phyloP scores from a whole-genome alignment of 2,329 filamentous ascomycete species.

The Xenosphaeropsis pyriputrescens region DNA sequence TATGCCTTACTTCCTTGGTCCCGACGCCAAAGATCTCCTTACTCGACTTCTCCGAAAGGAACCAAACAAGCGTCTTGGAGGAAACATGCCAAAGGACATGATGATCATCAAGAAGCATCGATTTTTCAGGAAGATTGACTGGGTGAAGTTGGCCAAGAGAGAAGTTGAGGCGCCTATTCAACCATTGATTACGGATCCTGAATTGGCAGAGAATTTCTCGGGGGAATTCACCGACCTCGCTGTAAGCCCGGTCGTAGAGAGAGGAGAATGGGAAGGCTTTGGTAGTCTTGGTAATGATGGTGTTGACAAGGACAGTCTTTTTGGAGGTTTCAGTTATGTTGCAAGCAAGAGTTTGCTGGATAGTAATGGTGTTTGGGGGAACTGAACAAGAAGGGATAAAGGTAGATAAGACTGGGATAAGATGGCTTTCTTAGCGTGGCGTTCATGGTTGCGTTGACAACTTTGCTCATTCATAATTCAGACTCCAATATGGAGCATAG shows the following conservation, averaged over 20 bases:
- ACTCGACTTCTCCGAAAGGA: conserved; percentile 86
- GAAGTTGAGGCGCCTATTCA: conserved; percentile 81
- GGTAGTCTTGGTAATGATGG: conserved; percentile 1
- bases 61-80: conserved; percentile 75
- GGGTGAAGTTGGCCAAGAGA: conserved; percentile 69
- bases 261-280: conserved; percentile 2
- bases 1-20: conserved; percentile 78
- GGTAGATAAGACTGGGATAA: background rate
- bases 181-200: conserved; percentile 88
- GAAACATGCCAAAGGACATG: conserved; percentile 80
- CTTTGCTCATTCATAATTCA: too few relatives aligned
- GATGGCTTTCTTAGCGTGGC: too few relatives aligned
- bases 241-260: conserved; percentile 54
- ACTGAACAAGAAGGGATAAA: background rate
- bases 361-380: conserved; percentile 8
- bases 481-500: too few relatives aligned
- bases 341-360: conserved; percentile 19
- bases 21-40: conserved; percentile 88
- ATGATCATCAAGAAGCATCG: conserved; percentile 77
- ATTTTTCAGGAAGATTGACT: conserved; percentile 96
- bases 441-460: too few relatives aligned
- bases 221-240: conserved; percentile 80
- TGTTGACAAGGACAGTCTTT: conserved; percentile 13
- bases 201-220: conserved; percentile 91
- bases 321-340: conserved; percentile 20